Evolutionary conservation across 1,284 basidiomycete species (phyloP), one percentile per base, ranked within the genome.

Genomic region (Quambalaria eucalypti): DNA sequence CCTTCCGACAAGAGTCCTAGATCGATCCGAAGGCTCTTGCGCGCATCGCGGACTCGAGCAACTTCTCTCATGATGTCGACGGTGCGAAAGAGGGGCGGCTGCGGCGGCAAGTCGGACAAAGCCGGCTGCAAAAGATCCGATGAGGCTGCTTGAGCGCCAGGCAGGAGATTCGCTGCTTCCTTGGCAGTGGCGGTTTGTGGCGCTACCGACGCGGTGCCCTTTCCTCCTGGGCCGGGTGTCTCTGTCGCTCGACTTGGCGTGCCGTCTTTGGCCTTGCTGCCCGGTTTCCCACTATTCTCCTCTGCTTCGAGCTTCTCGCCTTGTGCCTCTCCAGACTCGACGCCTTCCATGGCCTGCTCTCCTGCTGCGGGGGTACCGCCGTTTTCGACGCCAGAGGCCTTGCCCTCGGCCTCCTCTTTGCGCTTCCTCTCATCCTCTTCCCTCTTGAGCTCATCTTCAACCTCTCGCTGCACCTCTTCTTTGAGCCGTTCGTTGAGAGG

Each of bases 51-150:
- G 21, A 98, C 84, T 56, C 82, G 84, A 71, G 87, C 87, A 1
- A 97, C 89, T 76, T 98, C 95, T 50, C 92, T 82, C 73, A 88
- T 86, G 25, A 98, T 83, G 73, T 99, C 95, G 2, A 87, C 79
- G 1, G 85, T 86, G 66, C 87, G 86, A 79, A 96, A 96, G 1
- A 83, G 81, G 1, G 85, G 81, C 0, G 90, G 87, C 54, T 71
- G 73, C 2, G 90, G 90, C 2, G 83, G 82, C 33, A 92, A 78
- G 57, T 95, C 90, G 21, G 82, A 73, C 52, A 84, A 80, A n/a
- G 83, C 78, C 0, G 90, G 88, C 8, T 83, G 66, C 10, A 68
- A 56, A n/a, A 74, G 57, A 8, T 62, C 70, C 0, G 56, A 47
- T n/a, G 16, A 9, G 36, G 9, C 38, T 2, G 51, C 5, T 19